Evolutionary conservation across 768 basidiomycete genomes (phyloP).

Genomic region (Boletus rubescentipes): DNA sequence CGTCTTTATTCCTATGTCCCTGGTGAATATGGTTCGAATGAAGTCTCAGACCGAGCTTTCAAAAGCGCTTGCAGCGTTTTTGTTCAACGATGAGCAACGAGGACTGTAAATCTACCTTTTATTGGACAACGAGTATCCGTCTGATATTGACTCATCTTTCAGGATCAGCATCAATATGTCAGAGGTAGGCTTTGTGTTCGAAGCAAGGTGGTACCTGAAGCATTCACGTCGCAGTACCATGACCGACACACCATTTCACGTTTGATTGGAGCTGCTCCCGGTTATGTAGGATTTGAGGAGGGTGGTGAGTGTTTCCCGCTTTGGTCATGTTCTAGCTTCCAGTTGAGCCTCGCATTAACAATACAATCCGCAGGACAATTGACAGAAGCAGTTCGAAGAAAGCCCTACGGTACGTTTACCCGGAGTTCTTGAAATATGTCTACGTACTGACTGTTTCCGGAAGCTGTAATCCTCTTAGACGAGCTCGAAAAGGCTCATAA

Average conservation of each 20-base stretch:
- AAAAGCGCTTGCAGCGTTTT: slow-evolving; percentile 83
- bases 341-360: not conserved
- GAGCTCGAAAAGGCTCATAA: slow-evolving; percentile 84
- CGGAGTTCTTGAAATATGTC: not conserved
- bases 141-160: not conserved
- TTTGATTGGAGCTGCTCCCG: slow-evolving; percentile 89
- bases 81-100: slow-evolving; percentile 86
- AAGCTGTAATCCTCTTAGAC: slow-evolving; percentile 64
- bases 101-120: slow-evolving; percentile 60
- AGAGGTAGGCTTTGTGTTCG: slow-evolving; percentile 43
- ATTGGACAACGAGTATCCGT: not conserved
- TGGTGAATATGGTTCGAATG: not conserved
- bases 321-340: not conserved
- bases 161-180: slow-evolving; percentile 95
- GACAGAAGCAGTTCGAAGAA: slow-evolving; percentile 62
- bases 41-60: slow-evolving; percentile 69
- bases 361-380: slow-evolving; percentile 44
- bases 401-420: slow-evolving; percentile 47
- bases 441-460: not conserved
- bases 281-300: slow-evolving; percentile 80
- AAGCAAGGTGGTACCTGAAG: not conserved
- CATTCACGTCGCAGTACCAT: slow-evolving; percentile 56
- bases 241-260: slow-evolving; percentile 91
- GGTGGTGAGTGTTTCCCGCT: slow-evolving; percentile 47
- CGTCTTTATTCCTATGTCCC: not conserved